phyloP scores from a whole-genome alignment of 1,284 basidiomycete species.

The Coriolopsis trogii region DNA sequence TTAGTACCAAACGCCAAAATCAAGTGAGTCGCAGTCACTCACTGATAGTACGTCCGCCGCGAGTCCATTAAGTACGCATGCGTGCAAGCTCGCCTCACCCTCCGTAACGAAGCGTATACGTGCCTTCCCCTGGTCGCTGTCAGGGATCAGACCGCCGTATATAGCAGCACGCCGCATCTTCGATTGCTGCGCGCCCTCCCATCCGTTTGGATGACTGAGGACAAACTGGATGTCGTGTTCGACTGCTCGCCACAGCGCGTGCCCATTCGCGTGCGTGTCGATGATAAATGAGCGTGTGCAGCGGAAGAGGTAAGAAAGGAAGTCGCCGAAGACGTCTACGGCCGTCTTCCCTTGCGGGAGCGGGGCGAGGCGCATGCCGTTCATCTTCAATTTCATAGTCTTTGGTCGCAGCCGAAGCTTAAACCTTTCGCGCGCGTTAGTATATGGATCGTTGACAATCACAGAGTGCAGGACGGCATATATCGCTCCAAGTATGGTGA shows the following conservation, averaged over 20 bases:
- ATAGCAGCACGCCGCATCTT: slow-evolving; percentile 74
- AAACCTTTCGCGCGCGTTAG: slow-evolving; percentile 68
- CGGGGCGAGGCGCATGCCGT: slow-evolving; percentile 71
- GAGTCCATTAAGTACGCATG: slow-evolving; percentile 73
- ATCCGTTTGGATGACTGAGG: slow-evolving; percentile 77
- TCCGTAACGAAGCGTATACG: slow-evolving; percentile 79
- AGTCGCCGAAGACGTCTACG: slow-evolving; percentile 77
- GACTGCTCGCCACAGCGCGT: slow-evolving; percentile 63
- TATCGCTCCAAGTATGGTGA: too few species aligned
- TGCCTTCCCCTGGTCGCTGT: slow-evolving; percentile 69
- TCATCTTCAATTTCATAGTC: slow-evolving; percentile 77
- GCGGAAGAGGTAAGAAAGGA: slow-evolving; percentile 69
- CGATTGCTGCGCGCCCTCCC: slow-evolving; percentile 80
- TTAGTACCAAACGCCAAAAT: not conserved
- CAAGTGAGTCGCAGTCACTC: slow-evolving; percentile 24
- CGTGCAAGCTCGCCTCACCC: slow-evolving; percentile 79
- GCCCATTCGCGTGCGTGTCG: slow-evolving; percentile 74
- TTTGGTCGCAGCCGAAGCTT: slow-evolving; percentile 76
- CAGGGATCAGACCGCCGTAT: slow-evolving; percentile 66
- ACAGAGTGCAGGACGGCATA: too few species aligned
- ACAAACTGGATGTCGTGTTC: slow-evolving; percentile 72
- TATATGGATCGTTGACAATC: too few species aligned
- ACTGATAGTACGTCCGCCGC: slow-evolving; percentile 76
- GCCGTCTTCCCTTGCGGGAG: slow-evolving; percentile 68
- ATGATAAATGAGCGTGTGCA: slow-evolving; percentile 74